Base-by-base conservation (phyloP, 805 yeast genomes). In the Myxozyma neglecta region DNA sequence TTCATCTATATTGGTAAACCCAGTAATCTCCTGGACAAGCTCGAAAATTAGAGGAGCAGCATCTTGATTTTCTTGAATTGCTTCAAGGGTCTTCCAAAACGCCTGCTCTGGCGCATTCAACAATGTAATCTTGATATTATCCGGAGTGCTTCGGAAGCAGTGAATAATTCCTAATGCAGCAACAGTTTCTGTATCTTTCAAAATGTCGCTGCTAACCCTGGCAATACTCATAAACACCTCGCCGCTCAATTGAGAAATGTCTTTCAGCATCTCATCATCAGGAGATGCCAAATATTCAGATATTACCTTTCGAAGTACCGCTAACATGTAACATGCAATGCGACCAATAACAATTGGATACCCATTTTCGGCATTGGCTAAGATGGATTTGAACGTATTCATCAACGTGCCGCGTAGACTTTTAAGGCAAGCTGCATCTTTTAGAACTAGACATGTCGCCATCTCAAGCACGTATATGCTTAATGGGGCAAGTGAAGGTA, bases 11-110 rank as follows among this genome's bases (percentile, higher is more conserved):
- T 39, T 45, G 3, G 37, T 35, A 32, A 54, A 45, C 18, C 59
- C 62, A 24, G 61, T 48, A 40, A 61, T 57, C 29, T 57, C 60
- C 37, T 61, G 57, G 13, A 53, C 63, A 20, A 64, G 40, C 39
- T 60, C 65, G 24, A 64, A 64, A 10, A 64, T 55, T 2, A 60
- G 20, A 32, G 60, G 53, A 4, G 63, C 69, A 18, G 60, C 63
- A 18, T 60, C 68, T 11, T 63, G 56, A 36, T 57, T 52, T 32
- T 57, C 60, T 59, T 58, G 44, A 50, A 63, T 39, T 40, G 42
- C 55, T 56, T 67, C 69, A 51, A 69, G 49, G 32, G 60, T 32
- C 42, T 64, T 64, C 67, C 67, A 64, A 48, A 64, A 64, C 13
- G 62, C 56, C 29, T 64, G 65, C 53, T 60, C 63, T 1, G 60